Evolutionary conservation across 768 basidiomycete species (phyloP), one percentile per base, ranked within the genome.

Genomic region (Boletus rubroflammeus): DNA sequence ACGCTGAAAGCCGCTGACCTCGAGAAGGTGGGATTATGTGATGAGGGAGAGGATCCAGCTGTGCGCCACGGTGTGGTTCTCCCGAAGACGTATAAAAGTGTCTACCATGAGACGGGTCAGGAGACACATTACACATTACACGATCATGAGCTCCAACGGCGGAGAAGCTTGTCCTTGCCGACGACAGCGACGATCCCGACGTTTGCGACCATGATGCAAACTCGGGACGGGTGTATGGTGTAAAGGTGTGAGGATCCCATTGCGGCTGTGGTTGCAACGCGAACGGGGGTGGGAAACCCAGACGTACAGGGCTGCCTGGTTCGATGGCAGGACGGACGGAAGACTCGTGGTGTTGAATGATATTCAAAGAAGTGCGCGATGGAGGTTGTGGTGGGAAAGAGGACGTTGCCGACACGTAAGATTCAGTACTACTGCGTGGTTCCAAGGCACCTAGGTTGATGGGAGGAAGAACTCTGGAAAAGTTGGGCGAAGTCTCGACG

Each of bases 261-360:
- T 81, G 84, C 1, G 85, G 86, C 49, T 71, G 73, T 3, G 86
- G 87, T 64, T 88, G 83, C 4, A 89, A 71, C 10, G 83, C 80
- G 62, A 82, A 86, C 3, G 86, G 87, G 15, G 85, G 77, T 0
- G 78, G 72, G 36, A 79, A 66, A 50, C 52, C 58, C 19, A 56
- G 57, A 19, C 32, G 40, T 21, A 39, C 23, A 26, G 61, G 36
- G 11, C 48, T 63, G 35, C 45, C 38, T 29, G 44, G 56, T n/a
- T 63, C 62, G 32, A 52, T 43, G 14, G 62, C 5, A 10, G 60
- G 54, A 45, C 58, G 67, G 28, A 60, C 28, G 34, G 67, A 58
- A 29, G 69, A 38, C 23, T 66, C 58, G 35, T 55, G 66, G 35
- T 47, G 58, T 35, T 42, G 63, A 25, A 53, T 28, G 44, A 49